Evolutionary conservation across 2,329 filamentous ascomycete species (phyloP).

Genomic region (Phaeosphaeriaceae sp.): DNA sequence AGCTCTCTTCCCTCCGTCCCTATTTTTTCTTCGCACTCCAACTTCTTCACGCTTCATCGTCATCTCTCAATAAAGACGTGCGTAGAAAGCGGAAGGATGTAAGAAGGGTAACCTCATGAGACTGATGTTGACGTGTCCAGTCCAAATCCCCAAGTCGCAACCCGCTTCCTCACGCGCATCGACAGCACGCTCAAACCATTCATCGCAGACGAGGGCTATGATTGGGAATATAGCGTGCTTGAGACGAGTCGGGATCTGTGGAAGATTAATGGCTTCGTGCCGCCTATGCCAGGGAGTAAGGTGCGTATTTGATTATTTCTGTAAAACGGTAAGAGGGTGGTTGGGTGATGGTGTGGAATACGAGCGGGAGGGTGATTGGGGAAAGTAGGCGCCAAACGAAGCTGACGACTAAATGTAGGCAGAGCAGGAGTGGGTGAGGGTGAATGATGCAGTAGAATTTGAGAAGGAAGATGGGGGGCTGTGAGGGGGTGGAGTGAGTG

Average conservation of each 20-base stretch:
- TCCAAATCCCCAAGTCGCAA: slow-evolving; percentile 10
- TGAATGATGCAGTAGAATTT: slow-evolving; percentile 29
- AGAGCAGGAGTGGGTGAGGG: slow-evolving; percentile 43
- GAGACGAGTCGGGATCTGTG: slow-evolving; percentile 55
- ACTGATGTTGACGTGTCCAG: neutral
- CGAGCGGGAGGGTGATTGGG: too few species aligned
- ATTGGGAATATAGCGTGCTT: slow-evolving; percentile 54
- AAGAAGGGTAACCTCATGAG: too few species aligned
- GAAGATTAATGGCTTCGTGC: slow-evolving; percentile 52
- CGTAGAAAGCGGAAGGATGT: too few species aligned
- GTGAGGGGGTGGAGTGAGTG: slow-evolving; percentile 13
- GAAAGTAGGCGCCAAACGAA: too few species aligned
- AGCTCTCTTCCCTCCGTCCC: neutral
- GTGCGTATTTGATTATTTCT: neutral
- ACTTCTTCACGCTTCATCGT: too few species aligned
- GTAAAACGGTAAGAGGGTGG: too few species aligned
- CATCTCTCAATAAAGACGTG: too few species aligned
- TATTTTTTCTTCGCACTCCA: too few species aligned
- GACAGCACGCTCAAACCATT: slow-evolving; percentile 49
- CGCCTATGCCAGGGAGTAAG: slow-evolving; percentile 46
- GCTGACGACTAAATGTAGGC: slow-evolving; percentile 12
- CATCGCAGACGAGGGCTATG: slow-evolving; percentile 51
- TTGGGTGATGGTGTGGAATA: too few species aligned
- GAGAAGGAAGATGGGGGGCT: slow-evolving; percentile 22
- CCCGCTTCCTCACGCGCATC: slow-evolving; percentile 27